Conservation (phyloP, 805 yeast genomes). For the Saturnispora bothae region DNA sequence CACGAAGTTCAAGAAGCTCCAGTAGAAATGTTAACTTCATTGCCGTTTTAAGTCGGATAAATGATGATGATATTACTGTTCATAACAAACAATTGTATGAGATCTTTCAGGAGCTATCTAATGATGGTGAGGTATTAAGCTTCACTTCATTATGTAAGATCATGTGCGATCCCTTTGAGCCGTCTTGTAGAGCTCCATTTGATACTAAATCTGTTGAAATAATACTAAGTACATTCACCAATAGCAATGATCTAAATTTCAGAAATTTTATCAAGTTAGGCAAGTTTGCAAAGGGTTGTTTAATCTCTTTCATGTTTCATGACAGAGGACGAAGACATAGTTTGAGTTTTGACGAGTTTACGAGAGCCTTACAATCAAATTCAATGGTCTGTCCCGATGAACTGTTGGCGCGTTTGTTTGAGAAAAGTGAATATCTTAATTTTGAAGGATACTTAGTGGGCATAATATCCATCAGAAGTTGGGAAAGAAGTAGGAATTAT, state of each 20-base stretch:
- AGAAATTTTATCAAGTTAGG: slow-evolving; percentile 22
- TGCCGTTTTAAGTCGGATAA: slow-evolving; percentile 9
- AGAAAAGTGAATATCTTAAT: slow-evolving; percentile 15
- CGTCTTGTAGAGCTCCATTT: slow-evolving; percentile 12
- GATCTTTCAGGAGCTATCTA: slow-evolving; percentile 14
- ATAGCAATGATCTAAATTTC: slow-evolving; percentile 17
- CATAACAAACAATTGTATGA: slow-evolving; percentile 16
- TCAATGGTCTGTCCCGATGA: slow-evolving; percentile 18
- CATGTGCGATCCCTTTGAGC: slow-evolving; percentile 19
- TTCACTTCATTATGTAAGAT: slow-evolving; percentile 13
- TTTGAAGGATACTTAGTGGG: slow-evolving; percentile 23
- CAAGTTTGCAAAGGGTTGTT: slow-evolving; percentile 25
- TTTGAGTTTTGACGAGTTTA: slow-evolving; percentile 22
- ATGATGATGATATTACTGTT: slow-evolving; percentile 16
- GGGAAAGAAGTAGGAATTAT: slow-evolving; percentile 10
- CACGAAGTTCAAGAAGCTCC: neutral
- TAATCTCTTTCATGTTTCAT: slow-evolving; percentile 21
- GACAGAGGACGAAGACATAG: slow-evolving; percentile 15
- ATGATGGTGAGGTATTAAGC: slow-evolving; percentile 14
- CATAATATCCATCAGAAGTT: slow-evolving; percentile 19
- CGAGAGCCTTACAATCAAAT: slow-evolving; percentile 19
- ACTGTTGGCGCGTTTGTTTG: slow-evolving; percentile 16
- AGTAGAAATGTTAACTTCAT: slow-evolving; percentile 12
- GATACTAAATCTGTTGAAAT: slow-evolving; percentile 13
- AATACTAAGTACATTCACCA: slow-evolving; percentile 16